Evolutionary conservation across 2,329 filamentous ascomycete genomes (phyloP).

Genomic region (Sporothrix pallida): DNA sequence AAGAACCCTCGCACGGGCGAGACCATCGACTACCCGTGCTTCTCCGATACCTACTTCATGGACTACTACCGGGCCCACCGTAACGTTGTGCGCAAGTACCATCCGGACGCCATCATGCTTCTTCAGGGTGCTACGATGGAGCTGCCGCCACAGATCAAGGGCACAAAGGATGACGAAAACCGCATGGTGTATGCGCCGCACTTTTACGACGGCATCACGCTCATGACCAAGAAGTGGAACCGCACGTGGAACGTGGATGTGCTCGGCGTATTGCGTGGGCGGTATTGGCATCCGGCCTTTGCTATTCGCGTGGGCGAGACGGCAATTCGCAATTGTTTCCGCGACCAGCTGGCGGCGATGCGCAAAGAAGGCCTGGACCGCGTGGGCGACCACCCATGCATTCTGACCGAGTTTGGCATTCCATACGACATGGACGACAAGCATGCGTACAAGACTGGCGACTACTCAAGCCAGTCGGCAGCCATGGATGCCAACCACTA

Average conservation of each 20-base stretch:
- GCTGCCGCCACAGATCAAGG: conserved; percentile 86
- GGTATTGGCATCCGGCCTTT: conserved; percentile 86
- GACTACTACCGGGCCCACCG: conserved; percentile 79
- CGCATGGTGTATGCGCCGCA: conserved; percentile 93
- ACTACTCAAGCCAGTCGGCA: conserved; percentile 89
- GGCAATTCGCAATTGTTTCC: conserved; percentile 91
- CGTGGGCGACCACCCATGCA: conserved; percentile 84
- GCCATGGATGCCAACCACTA: conserved; percentile 97
- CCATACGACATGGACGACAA: conserved; percentile 99
- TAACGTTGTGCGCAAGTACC: conserved; percentile 74
- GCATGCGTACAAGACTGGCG: conserved; percentile 90
- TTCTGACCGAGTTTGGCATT: conserved; percentile 95
- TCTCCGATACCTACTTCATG: conserved; percentile 92
- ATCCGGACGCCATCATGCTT: conserved; percentile 83
- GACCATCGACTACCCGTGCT: conserved; percentile 78
- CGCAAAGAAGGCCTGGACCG: conserved; percentile 85
- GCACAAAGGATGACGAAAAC: conserved; percentile 83
- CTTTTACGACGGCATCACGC: conserved; percentile 94
- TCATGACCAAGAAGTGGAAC: conserved; percentile 99
- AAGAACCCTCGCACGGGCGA: conserved; percentile 77
- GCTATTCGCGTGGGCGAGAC: conserved; percentile 92
- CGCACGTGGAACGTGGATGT: conserved; percentile 97
- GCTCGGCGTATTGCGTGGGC: conserved; percentile 85
- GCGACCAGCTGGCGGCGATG: conserved; percentile 82
- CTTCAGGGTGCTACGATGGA: conserved; percentile 93